Evolutionary conservation across 225 moss, liverwort and hornwort species (phyloP).

Genomic region (Polytrichum formosum): DNA sequence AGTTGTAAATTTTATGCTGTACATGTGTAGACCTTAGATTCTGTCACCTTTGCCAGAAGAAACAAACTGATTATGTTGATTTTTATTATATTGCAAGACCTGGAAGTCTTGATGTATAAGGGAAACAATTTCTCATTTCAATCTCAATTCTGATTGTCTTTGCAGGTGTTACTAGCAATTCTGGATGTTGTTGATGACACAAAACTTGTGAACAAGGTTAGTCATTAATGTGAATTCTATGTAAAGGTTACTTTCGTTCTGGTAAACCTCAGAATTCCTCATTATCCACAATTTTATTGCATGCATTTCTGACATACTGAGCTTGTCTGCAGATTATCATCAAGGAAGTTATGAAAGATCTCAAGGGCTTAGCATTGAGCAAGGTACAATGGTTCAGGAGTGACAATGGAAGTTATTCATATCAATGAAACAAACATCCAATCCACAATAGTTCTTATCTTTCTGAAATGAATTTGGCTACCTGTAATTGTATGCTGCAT

Average conservation of each 20-base stretch:
- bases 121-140: no score
- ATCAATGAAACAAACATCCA: no score
- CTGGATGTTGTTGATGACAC: constrained; percentile 94
- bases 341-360: constrained; percentile 77
- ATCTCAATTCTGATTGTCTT: constrained; percentile 2
- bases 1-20: constrained; percentile 6
- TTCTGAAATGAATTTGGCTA: no score
- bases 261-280: no score
- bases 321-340: constrained; percentile 58
- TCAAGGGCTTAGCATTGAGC: constrained; percentile 63
- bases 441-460: no score
- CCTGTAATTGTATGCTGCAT: no score
- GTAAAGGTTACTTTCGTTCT: no score
- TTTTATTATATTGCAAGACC: no score
- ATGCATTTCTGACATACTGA: constrained; percentile 5
- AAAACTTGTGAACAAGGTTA: constrained; percentile 81
- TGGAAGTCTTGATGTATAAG: no score
- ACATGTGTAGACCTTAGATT: neutral
- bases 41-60: no score
- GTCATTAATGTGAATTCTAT: neutral
- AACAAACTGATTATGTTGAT: no score
- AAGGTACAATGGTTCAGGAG: constrained; percentile 46
- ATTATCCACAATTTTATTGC: neutral
- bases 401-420: no score
- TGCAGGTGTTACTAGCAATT: constrained; percentile 80